Evolutionary conservation across 441 rosid genomes (phyloP).

Genomic region (Pelargonium myrrhifolium): DNA sequence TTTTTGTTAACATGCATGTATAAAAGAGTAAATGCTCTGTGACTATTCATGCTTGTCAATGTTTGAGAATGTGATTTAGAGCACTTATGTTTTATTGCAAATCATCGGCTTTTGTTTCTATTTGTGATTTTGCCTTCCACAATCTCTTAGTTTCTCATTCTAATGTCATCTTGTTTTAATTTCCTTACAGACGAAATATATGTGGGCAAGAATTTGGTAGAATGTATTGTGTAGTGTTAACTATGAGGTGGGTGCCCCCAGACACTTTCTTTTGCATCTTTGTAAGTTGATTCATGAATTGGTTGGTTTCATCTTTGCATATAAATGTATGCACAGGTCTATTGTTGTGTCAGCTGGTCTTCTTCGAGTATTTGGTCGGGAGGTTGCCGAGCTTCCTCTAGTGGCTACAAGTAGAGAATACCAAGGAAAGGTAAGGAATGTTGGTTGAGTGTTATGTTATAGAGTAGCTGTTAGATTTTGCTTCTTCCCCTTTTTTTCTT

Average conservation of each 20-base stretch:
- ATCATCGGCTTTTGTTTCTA: not conserved
- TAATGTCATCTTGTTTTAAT: not conserved
- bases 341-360: conserved; percentile 89
- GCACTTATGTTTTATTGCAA: not conserved
- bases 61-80: not conserved
- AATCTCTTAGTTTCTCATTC: not conserved
- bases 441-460: not conserved
- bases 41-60: not conserved
- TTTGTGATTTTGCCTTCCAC: not conserved
- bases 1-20: not conserved
- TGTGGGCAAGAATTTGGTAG: conserved; percentile 95
- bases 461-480: not conserved
- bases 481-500: not conserved
- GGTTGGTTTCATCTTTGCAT: conserved; percentile 17
- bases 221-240: conserved; percentile 69
- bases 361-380: conserved; percentile 77
- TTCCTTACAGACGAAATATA: conserved; percentile 71
- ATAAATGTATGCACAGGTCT: conserved; percentile 37
- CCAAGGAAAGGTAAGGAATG: conserved; percentile 75
- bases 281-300: not conserved
- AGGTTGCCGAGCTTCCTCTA: conserved; percentile 97
- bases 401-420: conserved; percentile 83
- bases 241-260: conserved; percentile 49
- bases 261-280: not conserved
- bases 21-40: not conserved